Base-by-base conservation (phyloP, 495 filamentous ascomycete genomes). In the Penicillium paxilli region DNA sequence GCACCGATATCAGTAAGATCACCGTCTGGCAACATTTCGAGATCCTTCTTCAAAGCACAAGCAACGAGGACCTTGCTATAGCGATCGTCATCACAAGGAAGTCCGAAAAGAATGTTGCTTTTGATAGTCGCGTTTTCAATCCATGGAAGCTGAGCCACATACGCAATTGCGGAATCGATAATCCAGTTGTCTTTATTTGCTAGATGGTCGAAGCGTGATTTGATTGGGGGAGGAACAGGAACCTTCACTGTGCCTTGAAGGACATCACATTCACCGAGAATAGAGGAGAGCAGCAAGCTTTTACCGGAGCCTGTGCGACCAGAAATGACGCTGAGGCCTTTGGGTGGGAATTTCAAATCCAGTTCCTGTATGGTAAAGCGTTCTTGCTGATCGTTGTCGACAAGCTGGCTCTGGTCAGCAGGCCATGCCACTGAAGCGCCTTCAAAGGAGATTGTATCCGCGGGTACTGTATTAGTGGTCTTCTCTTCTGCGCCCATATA, bases 101-200 rank as follows among this genome's bases (percentile, higher is more conserved):
- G 71, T 14, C 89, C 88, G 57, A 92, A 78, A 0, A 89, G 62
- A 42, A 94, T 87, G 51, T 91, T 91, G 16, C 88, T 83, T 52
- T 78, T 83, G 57, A 94, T 85, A 6, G 80, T 88, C 0, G 87
- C 87, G 57, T 92, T 92, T 56, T 92, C 89, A 52, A 94, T 91
- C 89, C 89, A 94, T 0, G 89, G 89, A 16, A 87, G 89, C 65
- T 94, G 90, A 5, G 87, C 83, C 23, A 94, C 88, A 63, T 86
- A 94, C 1, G 89, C 89, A 42, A 91, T 82, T 1, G 83, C 76
- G 1, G 76, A 76, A 14, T 86, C 82, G 19, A 90, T 76, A 12
- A 66, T 58, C 68, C 71, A 72, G 30, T 66, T 62, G 1, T 60
- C 53, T 12, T 51, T 59, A 25, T 60, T 66, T 2, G 60, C 63